phyloP scores from a whole-genome alignment of 1,284 basidiomycete species.

The Ceratobasidium theobromae region DNA sequence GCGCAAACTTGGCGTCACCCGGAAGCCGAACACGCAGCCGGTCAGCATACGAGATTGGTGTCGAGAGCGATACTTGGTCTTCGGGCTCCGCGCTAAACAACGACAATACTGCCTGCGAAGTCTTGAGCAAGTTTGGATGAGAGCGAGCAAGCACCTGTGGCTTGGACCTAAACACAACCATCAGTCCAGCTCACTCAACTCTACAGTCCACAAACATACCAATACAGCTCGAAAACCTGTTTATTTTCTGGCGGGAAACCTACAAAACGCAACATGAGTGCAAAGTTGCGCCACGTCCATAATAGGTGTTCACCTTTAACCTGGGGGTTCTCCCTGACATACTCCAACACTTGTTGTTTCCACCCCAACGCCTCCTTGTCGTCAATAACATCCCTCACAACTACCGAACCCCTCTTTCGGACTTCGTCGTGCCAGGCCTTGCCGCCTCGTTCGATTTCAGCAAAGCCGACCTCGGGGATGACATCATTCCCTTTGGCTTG shows the following conservation, averaged over 20 bases:
- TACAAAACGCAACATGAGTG: slow-evolving; percentile 41
- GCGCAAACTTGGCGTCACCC: slow-evolving; percentile 59
- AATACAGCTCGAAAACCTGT: slow-evolving; percentile 73
- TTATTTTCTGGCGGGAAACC: slow-evolving; percentile 68
- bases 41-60: slow-evolving; percentile 74
- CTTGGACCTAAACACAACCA: slow-evolving; percentile 47
- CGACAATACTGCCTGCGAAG: slow-evolving; percentile 53
- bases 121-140: slow-evolving; percentile 53
- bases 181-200: slow-evolving; percentile 8
- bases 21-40: slow-evolving; percentile 72
- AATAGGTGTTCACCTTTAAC: slow-evolving; percentile 49
- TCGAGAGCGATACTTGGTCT: slow-evolving; percentile 53
- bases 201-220: slow-evolving; percentile 35
- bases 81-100: slow-evolving; percentile 57
- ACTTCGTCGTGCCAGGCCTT: slow-evolving; percentile 49
- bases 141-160: slow-evolving; percentile 60
- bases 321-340: slow-evolving; percentile 56
- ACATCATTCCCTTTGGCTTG: slow-evolving; percentile 46
- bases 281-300: not conserved
- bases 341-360: slow-evolving; percentile 60
- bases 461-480: slow-evolving; percentile 40
- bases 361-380: slow-evolving; percentile 61
- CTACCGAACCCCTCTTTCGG: slow-evolving; percentile 58
- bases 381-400: slow-evolving; percentile 62
- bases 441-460: slow-evolving; percentile 23